Evolutionary conservation across 495 filamentous ascomycete species (phyloP).

Genomic region (Letharia lupina): DNA sequence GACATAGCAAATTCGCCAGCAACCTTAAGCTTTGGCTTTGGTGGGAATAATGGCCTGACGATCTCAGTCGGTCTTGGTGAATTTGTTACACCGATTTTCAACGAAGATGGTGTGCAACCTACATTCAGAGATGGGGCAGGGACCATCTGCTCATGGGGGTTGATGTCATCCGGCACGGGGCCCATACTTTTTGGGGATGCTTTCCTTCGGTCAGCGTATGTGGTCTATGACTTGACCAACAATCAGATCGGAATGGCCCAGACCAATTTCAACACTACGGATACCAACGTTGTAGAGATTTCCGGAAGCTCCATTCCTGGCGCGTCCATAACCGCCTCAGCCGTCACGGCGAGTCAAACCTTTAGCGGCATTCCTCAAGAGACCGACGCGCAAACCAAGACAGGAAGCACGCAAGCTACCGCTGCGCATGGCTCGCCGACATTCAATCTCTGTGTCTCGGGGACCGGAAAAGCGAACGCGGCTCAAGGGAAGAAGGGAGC

Average conservation of each 20-base stretch:
- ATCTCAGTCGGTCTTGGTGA: constrained; percentile 60
- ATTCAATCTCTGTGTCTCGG: constrained; percentile 16
- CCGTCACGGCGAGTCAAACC: constrained; percentile 42
- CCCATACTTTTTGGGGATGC: constrained; percentile 74
- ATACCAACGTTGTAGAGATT: constrained; percentile 60
- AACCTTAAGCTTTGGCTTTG: constrained; percentile 60
- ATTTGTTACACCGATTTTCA: constrained; percentile 51
- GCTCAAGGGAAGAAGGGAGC: constrained; percentile 7
- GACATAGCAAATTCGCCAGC: constrained; percentile 41
- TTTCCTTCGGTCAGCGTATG: constrained; percentile 82
- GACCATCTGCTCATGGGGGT: constrained; percentile 57
- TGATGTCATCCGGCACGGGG: constrained; percentile 50
- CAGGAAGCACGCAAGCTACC: constrained; percentile 11
- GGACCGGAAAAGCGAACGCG: neutral
- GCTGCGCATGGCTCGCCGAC: constrained; percentile 13
- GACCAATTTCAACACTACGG: constrained; percentile 63
- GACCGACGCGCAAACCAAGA: constrained; percentile 24
- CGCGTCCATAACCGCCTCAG: constrained; percentile 51
- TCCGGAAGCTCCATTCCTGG: constrained; percentile 55
- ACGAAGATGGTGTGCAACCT: constrained; percentile 37
- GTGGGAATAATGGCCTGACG: constrained; percentile 38
- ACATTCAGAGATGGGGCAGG: constrained; percentile 49
- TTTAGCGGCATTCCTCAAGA: constrained; percentile 19
- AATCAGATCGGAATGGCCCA: constrained; percentile 74
- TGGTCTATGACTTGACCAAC: constrained; percentile 78